Conservation (phyloP, 306 rosid genomes). For the Styphnolobium japonicum region DNA sequence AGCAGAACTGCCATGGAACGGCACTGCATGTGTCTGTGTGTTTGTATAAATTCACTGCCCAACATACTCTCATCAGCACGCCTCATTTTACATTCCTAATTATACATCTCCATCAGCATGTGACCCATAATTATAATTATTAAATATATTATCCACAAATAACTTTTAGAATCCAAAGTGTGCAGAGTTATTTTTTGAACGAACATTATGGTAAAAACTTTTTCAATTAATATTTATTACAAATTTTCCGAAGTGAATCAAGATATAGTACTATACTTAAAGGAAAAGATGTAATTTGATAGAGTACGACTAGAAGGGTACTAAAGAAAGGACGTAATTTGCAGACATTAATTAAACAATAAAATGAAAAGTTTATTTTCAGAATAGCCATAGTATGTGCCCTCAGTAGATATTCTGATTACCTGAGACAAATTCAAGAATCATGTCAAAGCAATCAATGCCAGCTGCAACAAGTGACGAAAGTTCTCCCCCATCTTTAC, state of each 20-base stretch:
- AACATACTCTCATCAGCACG: conserved; percentile 13
- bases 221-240: background rate
- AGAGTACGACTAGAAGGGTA: background rate
- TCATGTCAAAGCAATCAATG: conserved; percentile 78
- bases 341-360: conserved; percentile 13
- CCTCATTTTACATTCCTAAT: background rate
- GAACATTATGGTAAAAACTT: background rate
- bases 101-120: conserved; percentile 19
- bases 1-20: too few relatives aligned
- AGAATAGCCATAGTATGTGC: conserved; percentile 10
- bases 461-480: conserved; percentile 77
- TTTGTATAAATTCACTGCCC: background rate
- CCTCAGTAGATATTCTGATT: conserved; percentile 23
- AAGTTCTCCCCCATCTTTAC: conserved; percentile 60
- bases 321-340: conserved; percentile 10
- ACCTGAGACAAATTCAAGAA: conserved; percentile 89
- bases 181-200: background rate
- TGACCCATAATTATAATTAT: background rate
- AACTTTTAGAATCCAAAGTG: background rate
- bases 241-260: conserved; percentile 1
- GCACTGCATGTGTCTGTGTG: background rate
- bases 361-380: background rate
- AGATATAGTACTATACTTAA: background rate
- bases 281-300: too few relatives aligned
- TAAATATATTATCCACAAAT: background rate